A percentile compares a stretch with the other conserved stretches of the same genome.
Conservation (phyloP, 495 filamentous ascomycete genomes). For the Annulohypoxylon stygium region DNA sequence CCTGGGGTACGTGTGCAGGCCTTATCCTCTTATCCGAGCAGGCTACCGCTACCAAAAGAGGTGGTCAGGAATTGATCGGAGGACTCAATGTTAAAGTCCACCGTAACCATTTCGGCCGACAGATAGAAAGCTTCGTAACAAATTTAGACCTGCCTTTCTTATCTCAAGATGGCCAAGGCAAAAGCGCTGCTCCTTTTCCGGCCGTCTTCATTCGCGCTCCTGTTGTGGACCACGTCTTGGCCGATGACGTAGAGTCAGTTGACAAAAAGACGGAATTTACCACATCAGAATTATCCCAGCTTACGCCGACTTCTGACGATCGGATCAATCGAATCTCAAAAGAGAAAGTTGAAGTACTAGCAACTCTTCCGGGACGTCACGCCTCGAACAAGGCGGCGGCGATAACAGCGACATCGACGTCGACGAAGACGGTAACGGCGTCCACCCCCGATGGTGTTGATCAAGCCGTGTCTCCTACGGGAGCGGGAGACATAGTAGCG, state of each 20-base stretch:
- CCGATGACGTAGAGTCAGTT: constrained; percentile 59
- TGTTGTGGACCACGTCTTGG: constrained; percentile 86
- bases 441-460: constrained; percentile 30
- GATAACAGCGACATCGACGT: constrained; percentile 14
- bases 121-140: constrained; percentile 91
- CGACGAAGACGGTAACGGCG: constrained; percentile 9
- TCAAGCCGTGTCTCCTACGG: constrained; percentile 45
- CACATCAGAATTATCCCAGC: constrained; percentile 55
- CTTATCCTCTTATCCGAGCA: constrained; percentile 91
- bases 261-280: constrained; percentile 21
- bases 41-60: constrained; percentile 88
- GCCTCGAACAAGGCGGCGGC: constrained; percentile 50
- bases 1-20: constrained; percentile 97
- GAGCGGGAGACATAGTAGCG: constrained; percentile 86
- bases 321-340: constrained; percentile 28
- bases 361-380: constrained; percentile 62
- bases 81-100: constrained; percentile 92
- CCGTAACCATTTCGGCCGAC: constrained; percentile 95
- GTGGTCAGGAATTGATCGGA: constrained; percentile 93
- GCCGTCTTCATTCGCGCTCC: constrained; percentile 96
- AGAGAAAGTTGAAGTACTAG: constrained; percentile 69
- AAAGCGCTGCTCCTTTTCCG: constrained; percentile 68
- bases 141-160: constrained; percentile 83
- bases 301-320: constrained; percentile 6
- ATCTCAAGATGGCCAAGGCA: constrained; percentile 46